A percentile compares a stretch with the other conserved stretches of the same genome.
Evolutionary conservation across 441 rosid genomes (phyloP).

Genomic region (Viola pubescens): DNA sequence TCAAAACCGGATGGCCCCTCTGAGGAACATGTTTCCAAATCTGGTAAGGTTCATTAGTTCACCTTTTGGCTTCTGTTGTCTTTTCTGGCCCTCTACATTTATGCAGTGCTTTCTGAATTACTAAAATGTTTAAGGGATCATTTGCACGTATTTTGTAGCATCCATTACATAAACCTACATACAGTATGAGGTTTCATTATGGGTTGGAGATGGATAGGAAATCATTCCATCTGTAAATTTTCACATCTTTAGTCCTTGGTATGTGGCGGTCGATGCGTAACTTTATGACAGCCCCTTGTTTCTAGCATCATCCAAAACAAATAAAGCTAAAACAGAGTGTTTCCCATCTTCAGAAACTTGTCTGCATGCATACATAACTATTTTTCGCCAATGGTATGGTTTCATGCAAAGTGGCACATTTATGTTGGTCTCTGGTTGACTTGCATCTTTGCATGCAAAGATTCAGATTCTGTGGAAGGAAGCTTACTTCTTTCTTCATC

Average conservation of each 20-base stretch:
- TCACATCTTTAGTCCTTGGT: no score
- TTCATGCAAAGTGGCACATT: background rate
- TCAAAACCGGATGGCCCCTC: slow-evolving; percentile 97
- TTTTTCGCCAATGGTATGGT: background rate
- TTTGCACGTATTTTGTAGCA: background rate
- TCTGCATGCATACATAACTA: background rate
- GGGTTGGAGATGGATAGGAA: no score
- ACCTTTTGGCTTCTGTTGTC: background rate
- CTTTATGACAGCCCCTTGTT: no score
- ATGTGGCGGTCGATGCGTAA: no score
- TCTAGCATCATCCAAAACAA: no score
- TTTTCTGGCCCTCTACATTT: slow-evolving; percentile 2
- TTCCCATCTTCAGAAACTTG: background rate
- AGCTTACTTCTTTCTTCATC: background rate
- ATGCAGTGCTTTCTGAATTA: background rate
- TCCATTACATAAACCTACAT: background rate
- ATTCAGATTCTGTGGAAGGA: background rate
- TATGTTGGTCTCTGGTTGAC: no score
- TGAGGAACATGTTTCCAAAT: slow-evolving; percentile 94
- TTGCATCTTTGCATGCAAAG: no score
- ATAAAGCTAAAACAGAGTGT: background rate
- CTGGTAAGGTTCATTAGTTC: slow-evolving; percentile 38
- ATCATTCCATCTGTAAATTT: no score
- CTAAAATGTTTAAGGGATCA: background rate
- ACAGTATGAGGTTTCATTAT: no score